Conservation (phyloP, 768 basidiomycete species). For the Panaeolus cyanescens region DNA sequence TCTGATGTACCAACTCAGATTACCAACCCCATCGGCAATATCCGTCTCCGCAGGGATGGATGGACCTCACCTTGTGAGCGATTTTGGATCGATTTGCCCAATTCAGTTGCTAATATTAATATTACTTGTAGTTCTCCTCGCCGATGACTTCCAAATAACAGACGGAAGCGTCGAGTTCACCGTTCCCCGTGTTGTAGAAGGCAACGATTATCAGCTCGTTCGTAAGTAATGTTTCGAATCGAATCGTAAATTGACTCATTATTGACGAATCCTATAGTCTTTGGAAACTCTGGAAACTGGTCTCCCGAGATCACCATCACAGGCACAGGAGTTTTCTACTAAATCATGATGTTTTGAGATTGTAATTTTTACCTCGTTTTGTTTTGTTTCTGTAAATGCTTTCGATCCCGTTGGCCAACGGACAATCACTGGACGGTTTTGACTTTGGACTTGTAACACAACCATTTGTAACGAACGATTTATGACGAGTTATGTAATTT, state of each 20-base stretch:
- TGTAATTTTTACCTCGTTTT: neutral
- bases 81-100: neutral
- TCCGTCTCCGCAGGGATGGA: slow-evolving; percentile 38
- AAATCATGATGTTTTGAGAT: neutral
- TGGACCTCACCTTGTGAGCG: slow-evolving; percentile 25
- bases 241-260: neutral
- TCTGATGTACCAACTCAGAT: slow-evolving; percentile 40
- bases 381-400: neutral
- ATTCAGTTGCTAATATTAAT: slow-evolving; percentile 2
- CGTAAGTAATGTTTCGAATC: neutral
- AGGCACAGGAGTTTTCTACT: neutral
- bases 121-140: slow-evolving; percentile 1
- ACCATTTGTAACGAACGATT: neutral
- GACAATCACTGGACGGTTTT: neutral
- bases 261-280: slow-evolving; percentile 20
- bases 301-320: slow-evolving; percentile 4
- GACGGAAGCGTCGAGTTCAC: neutral
- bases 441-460: neutral
- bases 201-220: neutral
- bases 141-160: slow-evolving; percentile 1
- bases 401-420: neutral
- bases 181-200: neutral
- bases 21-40: slow-evolving; percentile 41
- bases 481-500: no score
- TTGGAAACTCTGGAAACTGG: slow-evolving; percentile 34